Evolutionary conservation across 768 basidiomycete species (phyloP).

Genomic region (Cantharellus cinnabarinus): DNA sequence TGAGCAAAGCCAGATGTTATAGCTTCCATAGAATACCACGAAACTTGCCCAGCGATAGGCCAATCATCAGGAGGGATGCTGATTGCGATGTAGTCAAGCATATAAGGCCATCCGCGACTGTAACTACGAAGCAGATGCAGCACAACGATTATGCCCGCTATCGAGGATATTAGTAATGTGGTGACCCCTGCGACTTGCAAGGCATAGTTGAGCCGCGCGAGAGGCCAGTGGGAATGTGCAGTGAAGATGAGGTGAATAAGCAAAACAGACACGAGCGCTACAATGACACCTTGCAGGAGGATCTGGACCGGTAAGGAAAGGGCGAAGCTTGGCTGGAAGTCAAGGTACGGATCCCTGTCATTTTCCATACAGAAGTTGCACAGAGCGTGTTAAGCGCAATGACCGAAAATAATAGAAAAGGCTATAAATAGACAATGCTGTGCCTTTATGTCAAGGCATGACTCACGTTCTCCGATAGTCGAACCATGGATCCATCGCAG

Average conservation of each 20-base stretch:
- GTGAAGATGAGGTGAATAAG: conserved; percentile 89
- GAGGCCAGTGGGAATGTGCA: conserved; percentile 86
- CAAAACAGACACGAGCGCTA: conserved; percentile 73
- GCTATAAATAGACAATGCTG: no score
- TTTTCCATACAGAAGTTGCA: no score
- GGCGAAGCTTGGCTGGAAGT: conserved; percentile 59
- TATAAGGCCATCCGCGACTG: conserved; percentile 78
- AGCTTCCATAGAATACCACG: conserved; percentile 80
- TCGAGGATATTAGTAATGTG: conserved; percentile 55
- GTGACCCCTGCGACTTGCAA: conserved; percentile 73
- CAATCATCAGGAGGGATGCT: conserved; percentile 53
- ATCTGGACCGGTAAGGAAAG: conserved; percentile 84
- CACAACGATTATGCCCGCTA: conserved; percentile 60
- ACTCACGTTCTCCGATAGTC: no score
- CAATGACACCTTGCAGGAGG: conserved; percentile 60
- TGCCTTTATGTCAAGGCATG: no score
- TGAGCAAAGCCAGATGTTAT: conserved; percentile 68
- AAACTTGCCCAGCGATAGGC: conserved; percentile 40
- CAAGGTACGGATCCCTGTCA: conserved; percentile 48
- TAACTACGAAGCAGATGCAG: conserved; percentile 36
- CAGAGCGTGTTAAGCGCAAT: no score
- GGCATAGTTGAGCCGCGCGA: conserved; percentile 79
- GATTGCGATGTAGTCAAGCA: conserved; percentile 81
- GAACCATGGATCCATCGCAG: no score
- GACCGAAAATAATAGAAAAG: no score